These are phyloP conservation scores for Lichtheimia ramosa DNA, from an alignment of 371 early-diverging fungal species.

Conservation along the genomic window DNA sequence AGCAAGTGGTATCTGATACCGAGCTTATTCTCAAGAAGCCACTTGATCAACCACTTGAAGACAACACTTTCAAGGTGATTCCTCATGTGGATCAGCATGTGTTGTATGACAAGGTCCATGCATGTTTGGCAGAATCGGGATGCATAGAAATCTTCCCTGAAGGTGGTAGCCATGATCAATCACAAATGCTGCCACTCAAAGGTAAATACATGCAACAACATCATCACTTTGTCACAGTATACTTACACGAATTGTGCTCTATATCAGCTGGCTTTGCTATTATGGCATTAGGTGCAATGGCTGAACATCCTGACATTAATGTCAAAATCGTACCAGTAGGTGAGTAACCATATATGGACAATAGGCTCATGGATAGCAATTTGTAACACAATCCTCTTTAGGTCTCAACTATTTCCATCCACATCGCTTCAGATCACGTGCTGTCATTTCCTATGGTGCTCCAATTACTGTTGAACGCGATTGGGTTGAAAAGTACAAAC, in stretches of 20 bases:
- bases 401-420: constrained; percentile 89
- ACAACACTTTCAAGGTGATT: constrained; percentile 56
- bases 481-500: constrained; percentile 64
- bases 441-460: constrained; percentile 85
- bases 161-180: constrained; percentile 88
- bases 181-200: constrained; percentile 87
- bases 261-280: constrained; percentile 66
- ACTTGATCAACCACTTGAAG: constrained; percentile 31
- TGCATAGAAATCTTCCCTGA: constrained; percentile 91
- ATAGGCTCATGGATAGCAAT: neutral
- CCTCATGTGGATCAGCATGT: constrained; percentile 80
- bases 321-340: constrained; percentile 85
- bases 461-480: constrained; percentile 69
- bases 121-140: constrained; percentile 58
- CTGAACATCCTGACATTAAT: constrained; percentile 66
- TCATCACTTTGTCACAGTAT: neutral
- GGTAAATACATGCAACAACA: constrained; percentile 17
- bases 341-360: constrained; percentile 9
- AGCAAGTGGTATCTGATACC: constrained; percentile 69
- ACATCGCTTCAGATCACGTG: constrained; percentile 85
- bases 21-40: constrained; percentile 46
- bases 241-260: neutral
- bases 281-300: constrained; percentile 87
- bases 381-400: constrained; percentile 3
- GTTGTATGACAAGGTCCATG: constrained; percentile 73